These are phyloP conservation scores for Metarhizium brunneum DNA, from an alignment of 2,329 filamentous ascomycete species.

Conservation along the genomic window DNA sequence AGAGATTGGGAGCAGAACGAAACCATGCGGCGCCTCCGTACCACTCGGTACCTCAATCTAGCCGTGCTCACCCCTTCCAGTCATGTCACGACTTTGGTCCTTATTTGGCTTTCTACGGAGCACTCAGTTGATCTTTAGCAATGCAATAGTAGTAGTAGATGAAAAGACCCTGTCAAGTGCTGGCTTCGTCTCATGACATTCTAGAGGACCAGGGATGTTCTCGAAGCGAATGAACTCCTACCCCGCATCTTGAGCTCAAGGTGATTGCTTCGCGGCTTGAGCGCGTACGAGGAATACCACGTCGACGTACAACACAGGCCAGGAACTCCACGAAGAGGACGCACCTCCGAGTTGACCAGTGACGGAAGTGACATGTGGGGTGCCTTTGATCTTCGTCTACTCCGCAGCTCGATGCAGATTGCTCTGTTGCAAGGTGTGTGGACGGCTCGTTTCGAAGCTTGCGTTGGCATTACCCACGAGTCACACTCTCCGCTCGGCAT, in stretches of 20 bases:
- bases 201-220: neutral
- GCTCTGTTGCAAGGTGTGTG: neutral
- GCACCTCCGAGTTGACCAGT: neutral
- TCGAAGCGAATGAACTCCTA: neutral
- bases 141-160: no score
- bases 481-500: neutral
- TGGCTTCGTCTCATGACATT: neutral
- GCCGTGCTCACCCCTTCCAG: no score
- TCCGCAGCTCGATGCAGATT: neutral
- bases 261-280: slow-evolving; percentile 6
- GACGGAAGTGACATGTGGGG: neutral
- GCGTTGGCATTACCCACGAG: neutral
- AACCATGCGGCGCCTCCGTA: no score
- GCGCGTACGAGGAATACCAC: slow-evolving; percentile 5
- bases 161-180: neutral
- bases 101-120: no score
- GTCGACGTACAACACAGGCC: neutral
- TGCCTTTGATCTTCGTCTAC: neutral
- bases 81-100: no score
- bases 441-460: neutral
- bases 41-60: no score
- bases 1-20: no score
- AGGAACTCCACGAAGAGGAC: neutral
- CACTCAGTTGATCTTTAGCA: neutral
- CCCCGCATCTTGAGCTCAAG: slow-evolving; percentile 5